phyloP scores from a whole-genome alignment of 805 yeast species.

The Candida gorgasii region DNA sequence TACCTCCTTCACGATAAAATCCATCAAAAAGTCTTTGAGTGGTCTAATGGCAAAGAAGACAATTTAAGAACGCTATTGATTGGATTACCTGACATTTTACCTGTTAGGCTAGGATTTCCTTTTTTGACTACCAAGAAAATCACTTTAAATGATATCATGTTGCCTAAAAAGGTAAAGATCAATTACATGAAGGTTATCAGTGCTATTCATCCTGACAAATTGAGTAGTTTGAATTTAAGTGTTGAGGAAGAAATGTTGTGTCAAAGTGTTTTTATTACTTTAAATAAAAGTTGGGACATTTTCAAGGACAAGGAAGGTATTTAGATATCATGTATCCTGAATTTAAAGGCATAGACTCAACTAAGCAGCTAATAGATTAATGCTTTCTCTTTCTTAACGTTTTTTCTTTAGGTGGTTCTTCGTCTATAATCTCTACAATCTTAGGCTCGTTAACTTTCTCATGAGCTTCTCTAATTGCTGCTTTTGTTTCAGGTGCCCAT shows the following conservation, averaged over 20 bases:
- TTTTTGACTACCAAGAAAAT: constrained; percentile 40
- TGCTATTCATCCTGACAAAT: constrained; percentile 82
- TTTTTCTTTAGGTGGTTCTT: neutral
- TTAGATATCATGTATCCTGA: too few relatives aligned
- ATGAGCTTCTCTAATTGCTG: constrained; percentile 10
- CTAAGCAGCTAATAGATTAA: too few relatives aligned
- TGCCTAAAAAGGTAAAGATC: constrained; percentile 87
- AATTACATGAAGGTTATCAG: constrained; percentile 80
- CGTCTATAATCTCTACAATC: constrained; percentile 16
- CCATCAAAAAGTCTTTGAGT: constrained; percentile 49
- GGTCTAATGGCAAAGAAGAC: constrained; percentile 78
- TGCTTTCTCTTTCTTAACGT: too few relatives aligned
- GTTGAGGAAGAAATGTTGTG: constrained; percentile 81
- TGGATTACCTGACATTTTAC: constrained; percentile 64
- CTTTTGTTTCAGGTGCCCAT: constrained; percentile 13
- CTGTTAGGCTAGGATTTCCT: constrained; percentile 34
- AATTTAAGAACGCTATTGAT: constrained; percentile 78
- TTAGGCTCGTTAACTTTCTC: constrained; percentile 11
- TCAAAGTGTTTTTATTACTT: constrained; percentile 76
- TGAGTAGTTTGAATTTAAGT: constrained; percentile 45
- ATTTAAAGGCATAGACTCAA: too few relatives aligned
- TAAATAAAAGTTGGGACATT: constrained; percentile 88
- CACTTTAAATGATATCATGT: constrained; percentile 67
- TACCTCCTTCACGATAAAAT: constrained; percentile 65
- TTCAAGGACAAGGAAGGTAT: constrained; percentile 59